Percentiles rank a stretch among this genome's conserved stretches.
These are phyloP conservation scores for Candida tallmaniae DNA, from an alignment of 805 yeast species.

Conservation along the genomic window DNA sequence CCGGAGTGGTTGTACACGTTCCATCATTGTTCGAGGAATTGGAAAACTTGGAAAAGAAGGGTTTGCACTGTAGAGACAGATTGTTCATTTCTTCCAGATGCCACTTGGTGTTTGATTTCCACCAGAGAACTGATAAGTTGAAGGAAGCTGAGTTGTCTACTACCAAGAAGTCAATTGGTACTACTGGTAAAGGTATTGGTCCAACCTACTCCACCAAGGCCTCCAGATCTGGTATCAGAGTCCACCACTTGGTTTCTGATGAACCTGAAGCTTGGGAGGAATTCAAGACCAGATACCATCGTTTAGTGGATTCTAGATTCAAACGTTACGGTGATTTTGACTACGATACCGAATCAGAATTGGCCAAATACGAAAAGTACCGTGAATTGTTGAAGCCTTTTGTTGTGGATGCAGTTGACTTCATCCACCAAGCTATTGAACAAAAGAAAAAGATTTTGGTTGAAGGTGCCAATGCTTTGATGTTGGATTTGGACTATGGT, in stretches of 20 bases:
- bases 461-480: constrained; percentile 97
- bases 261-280: constrained; percentile 92
- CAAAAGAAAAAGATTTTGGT: constrained; percentile 82
- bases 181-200: constrained; percentile 98
- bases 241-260: constrained; percentile 88
- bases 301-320: constrained; percentile 75
- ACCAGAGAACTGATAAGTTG: constrained; percentile 92
- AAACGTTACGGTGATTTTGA: constrained; percentile 93
- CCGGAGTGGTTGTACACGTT: constrained; percentile 94
- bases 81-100: constrained; percentile 90
- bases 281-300: constrained; percentile 71
- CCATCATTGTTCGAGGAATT: constrained; percentile 91
- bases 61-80: constrained; percentile 69
- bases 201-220: constrained; percentile 98
- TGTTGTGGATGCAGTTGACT: constrained; percentile 88
- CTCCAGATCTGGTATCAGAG: constrained; percentile 93
- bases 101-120: constrained; percentile 96
- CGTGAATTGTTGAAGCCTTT: constrained; percentile 77
- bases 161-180: constrained; percentile 86
- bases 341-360: constrained; percentile 76
- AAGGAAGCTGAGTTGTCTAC: constrained; percentile 85
- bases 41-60: constrained; percentile 74
- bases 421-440: constrained; percentile 72
- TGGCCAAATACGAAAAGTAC: constrained; percentile 68
- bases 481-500: constrained; percentile 97